Base-by-base conservation (phyloP, 352 stramenopile genomes). In the Phytopythium sindhum region DNA sequence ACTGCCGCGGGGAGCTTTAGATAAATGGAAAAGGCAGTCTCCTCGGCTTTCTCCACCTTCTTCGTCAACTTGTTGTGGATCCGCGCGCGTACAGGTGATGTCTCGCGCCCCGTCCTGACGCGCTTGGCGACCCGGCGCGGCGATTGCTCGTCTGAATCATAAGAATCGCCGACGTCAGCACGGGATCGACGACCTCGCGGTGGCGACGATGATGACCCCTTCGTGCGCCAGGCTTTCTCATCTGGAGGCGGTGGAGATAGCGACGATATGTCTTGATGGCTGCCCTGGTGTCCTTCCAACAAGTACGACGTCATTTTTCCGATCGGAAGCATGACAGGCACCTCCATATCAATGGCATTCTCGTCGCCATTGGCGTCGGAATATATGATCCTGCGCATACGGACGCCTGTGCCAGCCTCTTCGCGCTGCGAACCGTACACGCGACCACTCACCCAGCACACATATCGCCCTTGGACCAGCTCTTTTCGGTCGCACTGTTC, bases 401-500 rank as follows among this genome's bases (percentile, higher is more conserved):
- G 73, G 19, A 81, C 77, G n/a, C 79, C 79, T 1, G 84, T 93
- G 10, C 84, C 84, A 15, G 67, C 75, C 64, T 80, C 71, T 71
- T 90, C 80, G 7, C 68, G 70, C 53, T 90, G 83, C 52, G 73
- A 58, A 7, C 84, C 84, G 69, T 91, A 93, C n/a, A 86, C 29
- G 19, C 73, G 73, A 1, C 72, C 65, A 17, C 80, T 93, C 21
- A 89, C 74, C 81, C 80, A 91, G 58, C 84, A 93, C 56, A 91
- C 67, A 61, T 90, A 93, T 45, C 73, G 71, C 8, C 79, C 78
- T 50, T 74, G 57, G 14, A 63, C 68, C 10, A 93, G 57, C 44
- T 88, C 64, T 47, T 89, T 81, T 23, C 71, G 67, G 44, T 91
- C 72, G 39, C 84, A 93, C 56, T 88, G 80, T 53, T 93, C 81